These are phyloP conservation scores for Trichoderma simmonsii DNA, from an alignment of 2,329 filamentous ascomycete genomes.

Conservation along the genomic window DNA sequence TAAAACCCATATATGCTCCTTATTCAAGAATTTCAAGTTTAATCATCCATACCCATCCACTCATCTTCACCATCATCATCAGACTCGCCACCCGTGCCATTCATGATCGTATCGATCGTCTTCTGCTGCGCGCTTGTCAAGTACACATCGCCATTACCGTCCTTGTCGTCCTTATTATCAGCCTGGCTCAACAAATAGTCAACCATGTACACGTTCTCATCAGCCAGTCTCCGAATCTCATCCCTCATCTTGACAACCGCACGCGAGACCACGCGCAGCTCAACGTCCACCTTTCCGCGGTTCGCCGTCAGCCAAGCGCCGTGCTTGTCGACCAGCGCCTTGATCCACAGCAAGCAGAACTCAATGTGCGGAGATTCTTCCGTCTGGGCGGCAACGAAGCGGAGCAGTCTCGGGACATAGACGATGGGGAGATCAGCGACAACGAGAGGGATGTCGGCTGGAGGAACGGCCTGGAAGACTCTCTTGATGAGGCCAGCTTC, in stretches of 20 bases:
- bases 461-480: conserved; percentile 81
- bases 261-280: conserved; percentile 77
- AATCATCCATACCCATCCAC: conserved; percentile 51
- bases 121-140: conserved; percentile 20
- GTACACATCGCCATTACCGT: conserved; percentile 12
- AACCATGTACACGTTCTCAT: conserved; percentile 85
- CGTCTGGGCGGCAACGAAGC: conserved; percentile 82
- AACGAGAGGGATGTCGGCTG: conserved; percentile 70
- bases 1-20: conserved; percentile 6
- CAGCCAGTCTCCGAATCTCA: conserved; percentile 77
- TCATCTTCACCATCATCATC: conserved; percentile 36
- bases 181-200: conserved; percentile 70
- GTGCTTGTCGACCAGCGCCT: conserved; percentile 75
- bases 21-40: conserved; percentile 24
- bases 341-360: conserved; percentile 91
- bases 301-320: conserved; percentile 83
- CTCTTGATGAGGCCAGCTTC: conserved; percentile 75
- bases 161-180: conserved; percentile 26
- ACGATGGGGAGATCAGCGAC: conserved; percentile 77
- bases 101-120: conserved; percentile 30
- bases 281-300: conserved; percentile 73
- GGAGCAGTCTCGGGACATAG: conserved; percentile 80
- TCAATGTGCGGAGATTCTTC: conserved; percentile 92
- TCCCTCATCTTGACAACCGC: conserved; percentile 77
- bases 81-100: conserved; percentile 36